These are phyloP conservation scores for Acer campestre DNA, from an alignment of 345 rosid genomes.

Conservation along the genomic window DNA sequence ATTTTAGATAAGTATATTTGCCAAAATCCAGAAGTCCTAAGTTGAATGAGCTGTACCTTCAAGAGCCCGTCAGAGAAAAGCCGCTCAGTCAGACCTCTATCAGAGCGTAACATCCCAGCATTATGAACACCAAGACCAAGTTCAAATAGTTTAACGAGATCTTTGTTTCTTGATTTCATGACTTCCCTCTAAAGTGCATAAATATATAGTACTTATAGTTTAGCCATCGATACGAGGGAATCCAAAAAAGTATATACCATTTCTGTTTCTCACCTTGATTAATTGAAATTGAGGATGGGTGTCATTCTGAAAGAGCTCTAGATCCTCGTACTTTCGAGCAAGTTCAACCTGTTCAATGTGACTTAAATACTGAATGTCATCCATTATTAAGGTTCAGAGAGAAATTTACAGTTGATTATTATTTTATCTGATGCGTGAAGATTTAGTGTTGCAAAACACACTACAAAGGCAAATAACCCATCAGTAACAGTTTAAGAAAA, in stretches of 20 bases:
- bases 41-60: slow-evolving; percentile 52
- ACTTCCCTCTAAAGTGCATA: slow-evolving; percentile 74
- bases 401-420: background rate
- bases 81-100: slow-evolving; percentile 90
- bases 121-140: slow-evolving; percentile 83
- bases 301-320: slow-evolving; percentile 67
- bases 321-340: slow-evolving; percentile 62
- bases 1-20: slow-evolving; percentile 8
- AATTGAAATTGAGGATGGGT: slow-evolving; percentile 69
- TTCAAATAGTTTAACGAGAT: slow-evolving; percentile 81
- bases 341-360: slow-evolving; percentile 72
- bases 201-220: slow-evolving; percentile 21
- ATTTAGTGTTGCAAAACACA: background rate
- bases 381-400: background rate
- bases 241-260: slow-evolving; percentile 12
- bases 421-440: background rate
- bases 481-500: slow-evolving; percentile 5
- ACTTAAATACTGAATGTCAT: slow-evolving; percentile 1
- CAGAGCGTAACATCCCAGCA: slow-evolving; percentile 97
- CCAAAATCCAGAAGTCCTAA: slow-evolving; percentile 16
- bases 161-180: slow-evolving; percentile 91
- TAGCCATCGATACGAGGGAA: background rate
- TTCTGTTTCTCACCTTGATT: slow-evolving; percentile 54
- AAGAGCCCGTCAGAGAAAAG: slow-evolving; percentile 89
- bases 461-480: slow-evolving; percentile 8